Evolutionary conservation across 139 green algal species (phyloP).

Genomic region (Volvox africanus): DNA sequence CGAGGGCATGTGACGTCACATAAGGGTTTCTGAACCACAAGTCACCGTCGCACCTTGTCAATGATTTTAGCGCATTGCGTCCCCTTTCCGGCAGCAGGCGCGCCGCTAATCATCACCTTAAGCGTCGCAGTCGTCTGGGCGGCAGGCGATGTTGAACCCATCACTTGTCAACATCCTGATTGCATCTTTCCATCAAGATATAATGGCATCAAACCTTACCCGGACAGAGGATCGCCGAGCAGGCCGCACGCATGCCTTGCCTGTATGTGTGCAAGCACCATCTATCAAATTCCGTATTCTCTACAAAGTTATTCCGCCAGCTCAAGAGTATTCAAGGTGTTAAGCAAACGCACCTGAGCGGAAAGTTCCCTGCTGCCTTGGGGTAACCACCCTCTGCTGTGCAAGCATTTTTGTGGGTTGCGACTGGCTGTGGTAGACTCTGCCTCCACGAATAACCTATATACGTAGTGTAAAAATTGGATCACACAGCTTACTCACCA

Average conservation of each 20-base stretch:
- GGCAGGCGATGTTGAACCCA: background rate
- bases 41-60: conserved; percentile 70
- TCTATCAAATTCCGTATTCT: background rate
- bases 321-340: too few species aligned
- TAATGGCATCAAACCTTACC: background rate
- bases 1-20: background rate
- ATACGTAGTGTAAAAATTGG: background rate
- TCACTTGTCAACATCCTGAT: too few species aligned
- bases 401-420: conserved; percentile 10
- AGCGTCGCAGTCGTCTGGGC: conserved; percentile 51
- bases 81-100: conserved; percentile 97
- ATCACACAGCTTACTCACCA: too few species aligned
- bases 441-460: background rate
- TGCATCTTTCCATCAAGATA: background rate
- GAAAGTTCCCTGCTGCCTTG: background rate
- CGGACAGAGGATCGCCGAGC: background rate
- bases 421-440: too few species aligned
- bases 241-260: conserved; percentile 26
- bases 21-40: background rate
- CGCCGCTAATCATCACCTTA: conserved; percentile 95
- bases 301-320: too few species aligned
- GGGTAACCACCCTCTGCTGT: background rate
- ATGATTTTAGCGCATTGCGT: conserved; percentile 96
- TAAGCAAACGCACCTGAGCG: background rate
- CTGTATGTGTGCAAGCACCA: conserved; percentile 19